Evolutionary conservation across 179 eudicot species (phyloP), one percentile per base, ranked within the genome.

Genomic region (Drosera spatulata): DNA sequence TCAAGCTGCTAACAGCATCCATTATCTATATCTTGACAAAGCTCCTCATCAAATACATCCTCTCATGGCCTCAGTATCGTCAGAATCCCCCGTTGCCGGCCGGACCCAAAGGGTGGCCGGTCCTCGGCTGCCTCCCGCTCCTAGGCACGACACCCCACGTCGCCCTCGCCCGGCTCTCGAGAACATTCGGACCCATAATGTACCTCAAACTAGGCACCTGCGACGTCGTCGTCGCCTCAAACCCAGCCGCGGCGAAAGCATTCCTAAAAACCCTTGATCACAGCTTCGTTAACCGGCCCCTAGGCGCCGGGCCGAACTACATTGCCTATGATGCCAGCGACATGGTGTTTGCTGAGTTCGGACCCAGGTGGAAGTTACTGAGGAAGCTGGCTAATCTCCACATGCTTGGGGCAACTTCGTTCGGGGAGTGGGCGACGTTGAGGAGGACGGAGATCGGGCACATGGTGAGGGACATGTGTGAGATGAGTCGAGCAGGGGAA

Each of bases 111-210:
- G 64, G 60, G 0, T 48, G 75, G 33, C 82, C 85, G 4, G 55
- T 77, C 9, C 33, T 22, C 33, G 82, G 85, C 41, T 81, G 73
- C 60, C 66, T 78, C 8, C 85, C 76, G 22, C 14, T 78, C 10
- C 4, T 80, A 10, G 76, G 82, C 3, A 59, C 71, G 37, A 50
- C 41, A 7, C 80, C 82, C 82, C 76, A 75, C 42, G 57, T 54
- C 15, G 71, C 79, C 45, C 63, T 77, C 39, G 61, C 66, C 12
- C 13, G 49, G 5, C 47, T 80, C 5, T 73, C 85, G 53, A 47
- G 52, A 13, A 66, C 56, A 54, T 45, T 75, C 14, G 82, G 80
- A 33, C 85, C 85, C 5, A 68, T 80, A 11, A 80, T 80, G 74
- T 55, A 37, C 60, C n/a, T 78, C 40, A 61, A 67, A 13, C 56